phyloP scores from a whole-genome alignment of 2,329 filamentous ascomycete genomes.

The Fulvia fulva region DNA sequence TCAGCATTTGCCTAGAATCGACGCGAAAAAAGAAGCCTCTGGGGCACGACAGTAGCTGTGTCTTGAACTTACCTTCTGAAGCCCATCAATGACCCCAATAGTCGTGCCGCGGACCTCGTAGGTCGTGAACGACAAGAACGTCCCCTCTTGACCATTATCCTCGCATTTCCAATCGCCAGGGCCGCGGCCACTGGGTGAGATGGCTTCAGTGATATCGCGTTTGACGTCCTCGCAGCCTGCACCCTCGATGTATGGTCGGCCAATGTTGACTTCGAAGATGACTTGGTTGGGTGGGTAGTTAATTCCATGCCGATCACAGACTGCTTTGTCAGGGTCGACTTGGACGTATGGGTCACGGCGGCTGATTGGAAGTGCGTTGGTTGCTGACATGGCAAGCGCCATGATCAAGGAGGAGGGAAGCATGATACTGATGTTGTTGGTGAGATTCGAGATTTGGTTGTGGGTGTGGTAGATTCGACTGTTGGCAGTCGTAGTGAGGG shows the following conservation, averaged over 20 bases:
- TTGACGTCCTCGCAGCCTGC: slow-evolving; percentile 1
- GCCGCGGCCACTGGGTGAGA: neutral
- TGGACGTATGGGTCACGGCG: neutral
- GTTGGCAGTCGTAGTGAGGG: too few relatives aligned
- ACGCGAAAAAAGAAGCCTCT: too few relatives aligned
- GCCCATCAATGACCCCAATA: neutral
- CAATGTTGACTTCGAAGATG: slow-evolving; percentile 1
- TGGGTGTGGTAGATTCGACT: too few relatives aligned
- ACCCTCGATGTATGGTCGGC: slow-evolving; percentile 1
- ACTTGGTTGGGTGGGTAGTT: neutral
- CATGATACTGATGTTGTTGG: too few relatives aligned
- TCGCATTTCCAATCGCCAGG: neutral
- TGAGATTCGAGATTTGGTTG: too few relatives aligned
- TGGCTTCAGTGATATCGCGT: neutral
- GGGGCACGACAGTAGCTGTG: too few relatives aligned
- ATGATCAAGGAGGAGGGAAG: neutral
- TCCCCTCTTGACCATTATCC: slow-evolving; percentile 1
- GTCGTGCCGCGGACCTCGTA: neutral
- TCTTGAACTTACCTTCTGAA: neutral
- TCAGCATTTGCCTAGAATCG: too few relatives aligned
- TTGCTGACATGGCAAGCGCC: neutral
- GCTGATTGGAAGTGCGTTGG: neutral
- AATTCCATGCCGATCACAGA: neutral
- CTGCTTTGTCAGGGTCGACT: neutral
- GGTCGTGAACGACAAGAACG: neutral